Conservation (phyloP, 805 yeast genomes). For the Candida nitratophila region DNA sequence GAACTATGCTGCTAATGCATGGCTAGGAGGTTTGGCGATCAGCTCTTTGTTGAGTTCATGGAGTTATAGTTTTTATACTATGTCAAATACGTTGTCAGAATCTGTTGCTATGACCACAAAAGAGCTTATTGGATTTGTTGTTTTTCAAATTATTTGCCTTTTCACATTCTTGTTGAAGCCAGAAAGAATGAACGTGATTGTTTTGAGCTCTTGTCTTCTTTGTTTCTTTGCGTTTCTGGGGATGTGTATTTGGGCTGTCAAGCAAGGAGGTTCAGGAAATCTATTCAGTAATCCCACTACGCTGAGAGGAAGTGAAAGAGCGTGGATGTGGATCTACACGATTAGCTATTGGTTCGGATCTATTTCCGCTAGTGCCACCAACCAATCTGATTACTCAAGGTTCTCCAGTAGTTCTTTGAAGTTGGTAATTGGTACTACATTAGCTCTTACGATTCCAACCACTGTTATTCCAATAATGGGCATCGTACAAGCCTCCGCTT, state of each 20-base stretch:
- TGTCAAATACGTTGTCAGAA: conserved; percentile 33
- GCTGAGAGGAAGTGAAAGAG: conserved; percentile 12
- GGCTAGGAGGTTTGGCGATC: conserved; percentile 38
- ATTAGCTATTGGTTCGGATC: conserved; percentile 33
- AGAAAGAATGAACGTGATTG: conserved; percentile 21
- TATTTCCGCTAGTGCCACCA: conserved; percentile 32
- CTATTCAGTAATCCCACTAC: conserved; percentile 5
- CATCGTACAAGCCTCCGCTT: conserved; percentile 35
- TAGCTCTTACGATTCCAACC: conserved; percentile 31
- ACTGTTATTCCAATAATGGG: conserved; percentile 39
- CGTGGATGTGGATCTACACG: conserved; percentile 36
- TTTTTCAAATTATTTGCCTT: conserved; percentile 37
- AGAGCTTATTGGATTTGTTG: conserved; percentile 35
- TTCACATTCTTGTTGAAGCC: conserved; percentile 37
- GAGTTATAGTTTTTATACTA: conserved; percentile 29
- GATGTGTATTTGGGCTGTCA: conserved; percentile 22
- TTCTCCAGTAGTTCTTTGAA: conserved; percentile 12
- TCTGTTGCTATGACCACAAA: conserved; percentile 32
- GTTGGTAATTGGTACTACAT: conserved; percentile 23
- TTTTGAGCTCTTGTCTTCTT: conserved; percentile 17
- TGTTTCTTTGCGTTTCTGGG: conserved; percentile 27
- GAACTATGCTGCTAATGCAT: conserved; percentile 41
- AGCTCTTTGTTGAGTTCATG: conserved; percentile 31
- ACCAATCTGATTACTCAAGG: conserved; percentile 29
- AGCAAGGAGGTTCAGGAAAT: conserved; percentile 14